These are phyloP conservation scores for Galeopsis tetrahit DNA, from an alignment of 257 asterid species.

Conservation along the genomic window DNA sequence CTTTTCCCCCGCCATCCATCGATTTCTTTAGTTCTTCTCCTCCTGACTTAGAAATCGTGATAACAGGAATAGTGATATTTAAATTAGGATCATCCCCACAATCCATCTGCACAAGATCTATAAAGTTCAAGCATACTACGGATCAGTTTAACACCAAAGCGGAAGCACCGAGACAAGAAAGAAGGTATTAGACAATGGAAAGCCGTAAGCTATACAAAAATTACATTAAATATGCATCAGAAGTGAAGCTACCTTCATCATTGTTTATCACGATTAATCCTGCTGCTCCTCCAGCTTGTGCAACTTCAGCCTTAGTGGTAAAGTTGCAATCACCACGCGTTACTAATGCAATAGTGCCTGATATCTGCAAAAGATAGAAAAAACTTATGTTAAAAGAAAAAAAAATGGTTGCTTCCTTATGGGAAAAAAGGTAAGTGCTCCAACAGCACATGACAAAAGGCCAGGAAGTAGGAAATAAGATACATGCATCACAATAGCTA, in stretches of 20 bases:
- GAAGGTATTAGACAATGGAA: slow-evolving; percentile 28
- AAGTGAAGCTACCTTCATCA: slow-evolving; percentile 67
- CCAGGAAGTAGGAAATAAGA: slow-evolving; percentile 21
- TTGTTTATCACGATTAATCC: slow-evolving; percentile 79
- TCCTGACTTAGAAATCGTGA: slow-evolving; percentile 72
- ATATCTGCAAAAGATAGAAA: slow-evolving; percentile 57
- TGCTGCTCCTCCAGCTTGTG: slow-evolving; percentile 83
- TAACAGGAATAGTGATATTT: slow-evolving; percentile 76
- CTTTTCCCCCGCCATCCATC: slow-evolving; percentile 57
- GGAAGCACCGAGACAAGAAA: slow-evolving; percentile 21
- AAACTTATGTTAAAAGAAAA: slow-evolving; percentile 28
- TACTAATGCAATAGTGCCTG: slow-evolving; percentile 73
- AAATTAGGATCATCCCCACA: slow-evolving; percentile 64
- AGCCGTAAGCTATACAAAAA: slow-evolving; percentile 28
- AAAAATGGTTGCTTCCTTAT: slow-evolving; percentile 4
- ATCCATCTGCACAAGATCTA: slow-evolving; percentile 84
- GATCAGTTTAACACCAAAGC: slow-evolving; percentile 31
- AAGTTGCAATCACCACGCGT: slow-evolving; percentile 90
- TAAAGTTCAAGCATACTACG: slow-evolving; percentile 39
- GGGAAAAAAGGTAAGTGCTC: slow-evolving; percentile 12
- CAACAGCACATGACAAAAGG: background rate
- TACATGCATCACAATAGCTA: slow-evolving; percentile 18
- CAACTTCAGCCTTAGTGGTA: slow-evolving; percentile 73
- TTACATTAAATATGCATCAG: slow-evolving; percentile 35
- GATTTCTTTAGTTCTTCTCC: slow-evolving; percentile 72